Evolutionary conservation across 2,329 filamentous ascomycete species (phyloP).

Genomic region (Colletotrichum graminicola): DNA sequence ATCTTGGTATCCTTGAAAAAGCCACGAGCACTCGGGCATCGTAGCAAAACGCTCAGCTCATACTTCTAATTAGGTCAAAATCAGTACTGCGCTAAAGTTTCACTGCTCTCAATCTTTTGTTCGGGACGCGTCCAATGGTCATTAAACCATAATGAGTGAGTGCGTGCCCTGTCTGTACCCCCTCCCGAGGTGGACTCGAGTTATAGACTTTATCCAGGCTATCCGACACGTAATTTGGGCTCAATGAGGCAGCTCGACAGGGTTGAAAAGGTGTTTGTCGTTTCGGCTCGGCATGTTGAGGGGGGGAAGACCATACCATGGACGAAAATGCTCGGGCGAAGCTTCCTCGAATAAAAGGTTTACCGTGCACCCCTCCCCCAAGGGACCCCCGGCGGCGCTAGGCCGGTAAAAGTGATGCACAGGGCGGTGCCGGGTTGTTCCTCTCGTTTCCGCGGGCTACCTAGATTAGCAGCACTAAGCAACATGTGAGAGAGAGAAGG

Average conservation of each 20-base stretch:
- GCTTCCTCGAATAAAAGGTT: conserved; percentile 31
- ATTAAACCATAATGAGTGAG: neutral
- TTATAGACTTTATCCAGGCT: conserved; percentile 22
- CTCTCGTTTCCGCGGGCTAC: conserved; percentile 34
- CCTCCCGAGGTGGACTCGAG: conserved; percentile 22
- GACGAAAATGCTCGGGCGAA: conserved; percentile 21
- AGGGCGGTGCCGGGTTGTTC: conserved; percentile 37
- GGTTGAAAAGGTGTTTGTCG: conserved; percentile 15
- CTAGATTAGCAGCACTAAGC: conserved; percentile 43
- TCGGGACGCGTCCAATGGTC: neutral
- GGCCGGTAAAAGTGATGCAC: conserved; percentile 29
- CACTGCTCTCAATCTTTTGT: neutral
- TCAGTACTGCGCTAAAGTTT: neutral
- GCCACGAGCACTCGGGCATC: neutral
- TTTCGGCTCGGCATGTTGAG: conserved; percentile 1
- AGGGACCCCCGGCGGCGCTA: conserved; percentile 18
- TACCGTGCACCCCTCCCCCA: conserved; percentile 13
- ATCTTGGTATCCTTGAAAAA: neutral
- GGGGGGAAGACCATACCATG: conserved; percentile 2
- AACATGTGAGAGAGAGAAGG: conserved; percentile 17
- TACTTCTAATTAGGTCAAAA: neutral
- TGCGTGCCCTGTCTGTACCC: neutral
- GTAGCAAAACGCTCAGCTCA: neutral
- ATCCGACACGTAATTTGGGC: conserved; percentile 20
- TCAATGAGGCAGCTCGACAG: conserved; percentile 34